Percentiles rank a stretch among this genome's conserved stretches.
Evolutionary conservation across 495 filamentous ascomycete genomes (phyloP).

Genomic region (Aspergillus ellipticus): DNA sequence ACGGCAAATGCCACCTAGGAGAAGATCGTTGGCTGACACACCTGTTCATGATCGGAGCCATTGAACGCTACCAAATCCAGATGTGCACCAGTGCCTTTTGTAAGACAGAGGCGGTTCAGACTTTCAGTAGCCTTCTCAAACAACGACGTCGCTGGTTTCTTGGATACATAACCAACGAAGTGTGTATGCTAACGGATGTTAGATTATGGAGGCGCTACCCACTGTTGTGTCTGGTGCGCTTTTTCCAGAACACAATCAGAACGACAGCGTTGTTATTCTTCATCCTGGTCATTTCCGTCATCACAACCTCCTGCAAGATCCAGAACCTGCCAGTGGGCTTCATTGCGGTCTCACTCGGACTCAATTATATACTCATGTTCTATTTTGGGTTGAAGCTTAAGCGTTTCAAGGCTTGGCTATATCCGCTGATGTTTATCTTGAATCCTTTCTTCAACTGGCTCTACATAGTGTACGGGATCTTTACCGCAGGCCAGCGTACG

Average conservation of each 20-base stretch:
- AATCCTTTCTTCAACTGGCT: slow-evolving; percentile 99
- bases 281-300: slow-evolving; percentile 84
- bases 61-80: slow-evolving; percentile 90
- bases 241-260: slow-evolving; percentile 95
- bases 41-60: slow-evolving; percentile 97
- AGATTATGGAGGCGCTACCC: slow-evolving; percentile 91
- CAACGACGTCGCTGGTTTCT: slow-evolving; percentile 96
- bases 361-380: slow-evolving; percentile 95
- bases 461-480: slow-evolving; percentile 87
- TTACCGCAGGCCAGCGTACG: slow-evolving; percentile 91
- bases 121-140: slow-evolving; percentile 81
- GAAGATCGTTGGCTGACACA: slow-evolving; percentile 98
- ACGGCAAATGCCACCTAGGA: slow-evolving; percentile 89
- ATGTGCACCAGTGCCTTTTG: slow-evolving; percentile 97
- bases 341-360: slow-evolving; percentile 87
- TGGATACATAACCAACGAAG: slow-evolving; percentile 97
- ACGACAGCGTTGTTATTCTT: slow-evolving; percentile 95
- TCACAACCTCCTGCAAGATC: slow-evolving; percentile 77
- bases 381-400: slow-evolving; percentile 88
- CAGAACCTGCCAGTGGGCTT: slow-evolving; percentile 85
- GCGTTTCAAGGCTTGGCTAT: slow-evolving; percentile 89
- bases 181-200: slow-evolving; percentile 95
- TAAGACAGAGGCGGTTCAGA: slow-evolving; percentile 96
- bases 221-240: slow-evolving; percentile 79
- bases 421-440: slow-evolving; percentile 91